Conservation (phyloP, 208 protist species). For the Angomonas ambiguus region DNA sequence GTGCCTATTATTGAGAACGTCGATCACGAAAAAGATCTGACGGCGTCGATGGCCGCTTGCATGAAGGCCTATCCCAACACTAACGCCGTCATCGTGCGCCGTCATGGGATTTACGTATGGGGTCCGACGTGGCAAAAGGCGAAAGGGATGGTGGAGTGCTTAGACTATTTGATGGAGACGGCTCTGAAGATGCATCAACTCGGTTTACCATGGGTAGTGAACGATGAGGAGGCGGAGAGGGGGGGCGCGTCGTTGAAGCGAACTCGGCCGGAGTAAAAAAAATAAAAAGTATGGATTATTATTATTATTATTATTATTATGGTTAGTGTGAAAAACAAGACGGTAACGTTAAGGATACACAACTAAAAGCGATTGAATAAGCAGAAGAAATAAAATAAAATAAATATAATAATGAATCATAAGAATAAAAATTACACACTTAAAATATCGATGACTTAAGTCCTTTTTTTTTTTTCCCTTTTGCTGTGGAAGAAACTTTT, state of each 20-base stretch:
- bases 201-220: conserved; percentile 49
- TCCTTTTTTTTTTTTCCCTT: background rate
- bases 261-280: conserved; percentile 5
- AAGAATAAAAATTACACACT: background rate
- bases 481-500: background rate
- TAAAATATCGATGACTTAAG: conserved; percentile 11
- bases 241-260: background rate
- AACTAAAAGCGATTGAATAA: too few species aligned
- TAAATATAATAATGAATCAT: background rate
- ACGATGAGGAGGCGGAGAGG: conserved; percentile 12
- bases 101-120: conserved; percentile 96
- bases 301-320: conserved; percentile 4
- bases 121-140: conserved; percentile 91
- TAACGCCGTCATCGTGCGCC: conserved; percentile 88
- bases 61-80: conserved; percentile 91
- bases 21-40: conserved; percentile 73
- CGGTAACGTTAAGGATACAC: too few species aligned
- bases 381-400: conserved; percentile 8
- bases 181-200: conserved; percentile 52
- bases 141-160: conserved; percentile 92
- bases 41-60: conserved; percentile 64
- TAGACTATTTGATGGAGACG: conserved; percentile 94
- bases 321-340: too few species aligned
- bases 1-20: conserved; percentile 97
- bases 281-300: conserved; percentile 3